Evolutionary conservation across 768 basidiomycete species (phyloP).

Genomic region (Rhizopogon vinicolor): DNA sequence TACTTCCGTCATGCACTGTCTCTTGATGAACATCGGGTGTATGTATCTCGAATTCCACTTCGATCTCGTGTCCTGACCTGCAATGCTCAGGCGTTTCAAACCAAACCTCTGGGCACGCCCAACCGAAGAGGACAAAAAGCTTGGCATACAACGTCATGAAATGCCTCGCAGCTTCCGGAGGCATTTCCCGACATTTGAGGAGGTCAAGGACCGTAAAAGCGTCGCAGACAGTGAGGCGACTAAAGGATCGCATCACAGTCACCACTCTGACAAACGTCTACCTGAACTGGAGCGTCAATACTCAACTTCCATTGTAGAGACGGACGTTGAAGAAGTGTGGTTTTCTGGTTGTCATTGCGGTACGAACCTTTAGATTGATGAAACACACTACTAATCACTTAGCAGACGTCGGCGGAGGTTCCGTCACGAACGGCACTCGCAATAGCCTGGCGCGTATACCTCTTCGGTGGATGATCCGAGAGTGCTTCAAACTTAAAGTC

Average conservation of each 20-base stretch:
- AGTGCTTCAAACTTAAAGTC: conserved; percentile 50
- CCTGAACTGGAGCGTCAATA: conserved; percentile 39
- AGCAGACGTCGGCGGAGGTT: conserved; percentile 73
- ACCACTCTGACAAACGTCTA: conserved; percentile 8
- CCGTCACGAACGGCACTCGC: conserved; percentile 49
- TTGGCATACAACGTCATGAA: conserved; percentile 46
- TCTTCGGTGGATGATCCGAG: conserved; percentile 74
- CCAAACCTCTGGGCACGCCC: conserved; percentile 35
- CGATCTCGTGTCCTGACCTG: conserved; percentile 23
- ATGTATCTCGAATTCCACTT: conserved; percentile 1
- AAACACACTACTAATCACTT: neutral
- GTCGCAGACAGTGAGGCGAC: neutral
- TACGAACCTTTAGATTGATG: conserved; percentile 23
- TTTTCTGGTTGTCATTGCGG: conserved; percentile 74
- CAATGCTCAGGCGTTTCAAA: conserved; percentile 29
- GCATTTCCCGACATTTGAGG: conserved; percentile 3
- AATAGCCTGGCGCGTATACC: conserved; percentile 67
- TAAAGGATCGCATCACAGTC: conserved; percentile 3
- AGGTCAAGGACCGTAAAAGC: conserved; percentile 5
- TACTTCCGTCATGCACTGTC: conserved; percentile 69
- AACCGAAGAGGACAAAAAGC: conserved; percentile 33
- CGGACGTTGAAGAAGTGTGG: conserved; percentile 77
- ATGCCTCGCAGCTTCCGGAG: conserved; percentile 36
- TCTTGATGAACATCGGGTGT: conserved; percentile 63
- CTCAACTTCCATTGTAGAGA: conserved; percentile 31